Base-by-base conservation (phyloP, 2,329 filamentous ascomycete genomes). In the Pestalotiopsis sp. region DNA sequence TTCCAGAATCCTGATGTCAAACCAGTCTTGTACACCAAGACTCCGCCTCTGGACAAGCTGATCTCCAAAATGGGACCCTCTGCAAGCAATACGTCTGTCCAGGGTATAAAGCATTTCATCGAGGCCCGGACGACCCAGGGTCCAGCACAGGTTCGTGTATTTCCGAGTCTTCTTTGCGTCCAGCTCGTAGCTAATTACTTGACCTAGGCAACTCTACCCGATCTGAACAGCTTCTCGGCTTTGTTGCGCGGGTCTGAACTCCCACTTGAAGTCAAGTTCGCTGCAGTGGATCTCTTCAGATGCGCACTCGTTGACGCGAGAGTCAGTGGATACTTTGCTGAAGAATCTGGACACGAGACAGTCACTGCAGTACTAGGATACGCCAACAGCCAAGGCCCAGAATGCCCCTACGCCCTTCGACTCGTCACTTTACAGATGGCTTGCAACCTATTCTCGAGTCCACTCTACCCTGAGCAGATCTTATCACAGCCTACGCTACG, bases 221-320 rank as follows among this genome's bases (percentile, higher is more conserved):
- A 94, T 75, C 84, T 98, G 45, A 81, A 86, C 5, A 81, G 85
- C 2, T 90, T 97, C 70, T 88, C 90, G 0, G 75, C 76, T 0
- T 91, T 92, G 72, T 69, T 97, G 5, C 85, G 84, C 41, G 80
- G 83, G 1, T 86, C 87, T 1, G 81, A 83, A 0, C 81, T 97
- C 2, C 87, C 92, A 0, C 77, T 83, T 0, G 92, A 93, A 14
- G 82, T 86, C 1, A 86, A 94, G 58, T 98, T 98, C 77, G 89
- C 94, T 1, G 84, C 95, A 0, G 86, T 97, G n/a, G 96, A 98
- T 76, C 86, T 99, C 1, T 87, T 97, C 65, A 89, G 96, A 25
- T 88, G 93, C 71, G 88, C 92, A 0, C 87, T 97, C 68, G 84
- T 91, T 13, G 95, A 98, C 74, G 85, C 91, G 0, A 89, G 95